These are phyloP conservation scores for Macrotyloma uniflorum DNA, from an alignment of 306 rosid species.

Conservation along the genomic window DNA sequence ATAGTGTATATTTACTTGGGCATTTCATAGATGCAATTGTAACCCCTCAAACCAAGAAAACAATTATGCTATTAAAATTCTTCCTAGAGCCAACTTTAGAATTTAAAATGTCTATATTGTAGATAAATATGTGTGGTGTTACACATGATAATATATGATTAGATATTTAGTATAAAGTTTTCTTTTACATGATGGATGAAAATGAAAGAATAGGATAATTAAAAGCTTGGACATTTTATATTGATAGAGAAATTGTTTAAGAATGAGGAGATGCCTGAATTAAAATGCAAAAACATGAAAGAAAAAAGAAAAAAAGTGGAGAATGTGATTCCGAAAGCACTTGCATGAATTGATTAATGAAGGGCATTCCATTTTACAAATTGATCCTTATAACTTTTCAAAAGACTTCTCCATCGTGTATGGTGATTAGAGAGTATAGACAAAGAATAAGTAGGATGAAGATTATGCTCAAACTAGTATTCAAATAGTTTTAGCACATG, in stretches of 20 bases:
- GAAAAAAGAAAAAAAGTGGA: background rate
- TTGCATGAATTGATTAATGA: slow-evolving; percentile 1
- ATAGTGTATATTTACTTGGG: too few species aligned
- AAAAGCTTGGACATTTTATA: background rate
- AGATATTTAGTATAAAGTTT: background rate
- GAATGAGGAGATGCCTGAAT: background rate
- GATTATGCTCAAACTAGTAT: background rate
- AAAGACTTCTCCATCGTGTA: background rate
- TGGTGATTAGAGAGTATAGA: background rate
- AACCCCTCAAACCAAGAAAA: too few species aligned
- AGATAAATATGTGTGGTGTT: too few species aligned
- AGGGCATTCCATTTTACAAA: background rate
- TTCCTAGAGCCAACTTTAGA: too few species aligned
- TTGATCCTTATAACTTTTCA: background rate
- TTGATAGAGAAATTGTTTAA: background rate
- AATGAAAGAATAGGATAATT: background rate
- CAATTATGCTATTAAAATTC: too few species aligned
- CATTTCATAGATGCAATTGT: too few species aligned
- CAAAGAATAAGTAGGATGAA: background rate
- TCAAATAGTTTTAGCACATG: background rate
- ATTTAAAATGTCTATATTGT: too few species aligned
- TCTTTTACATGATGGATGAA: background rate
- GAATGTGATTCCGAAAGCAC: slow-evolving; percentile 3
- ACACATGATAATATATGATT: too few species aligned
- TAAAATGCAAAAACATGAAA: background rate